A percentile compares a stretch with the other conserved stretches of the same genome.
These are phyloP conservation scores for Aspergillus bombycis DNA, from an alignment of 2,329 filamentous ascomycete species.

Conservation along the genomic window DNA sequence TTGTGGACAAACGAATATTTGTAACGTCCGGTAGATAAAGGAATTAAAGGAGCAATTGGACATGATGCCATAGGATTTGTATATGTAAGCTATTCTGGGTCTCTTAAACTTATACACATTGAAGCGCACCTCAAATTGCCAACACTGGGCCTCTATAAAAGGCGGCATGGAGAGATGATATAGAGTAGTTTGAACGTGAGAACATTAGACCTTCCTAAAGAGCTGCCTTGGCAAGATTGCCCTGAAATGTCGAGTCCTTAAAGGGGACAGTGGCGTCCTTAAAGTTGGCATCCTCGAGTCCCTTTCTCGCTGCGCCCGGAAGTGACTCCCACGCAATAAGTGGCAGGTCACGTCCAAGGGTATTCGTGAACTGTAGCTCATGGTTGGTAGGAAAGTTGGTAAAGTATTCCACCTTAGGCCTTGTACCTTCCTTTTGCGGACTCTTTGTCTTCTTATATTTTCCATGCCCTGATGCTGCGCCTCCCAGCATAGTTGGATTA, in stretches of 20 bases:
- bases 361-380: conserved; percentile 9
- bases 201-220: background rate
- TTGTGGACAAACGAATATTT: no score
- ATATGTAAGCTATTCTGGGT: no score
- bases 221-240: background rate
- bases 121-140: no score
- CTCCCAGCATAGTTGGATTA: conserved; percentile 2
- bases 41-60: no score
- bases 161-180: no score
- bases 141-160: no score
- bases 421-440: background rate
- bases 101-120: no score
- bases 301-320: background rate
- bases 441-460: conserved; percentile 8
- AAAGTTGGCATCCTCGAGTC: background rate
- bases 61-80: no score
- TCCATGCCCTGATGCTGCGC: conserved; percentile 5
- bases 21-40: no score
- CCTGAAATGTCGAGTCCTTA: background rate
- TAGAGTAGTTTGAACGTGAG: no score
- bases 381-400: conserved; percentile 11
- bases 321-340: conserved; percentile 7
- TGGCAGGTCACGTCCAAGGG: background rate
- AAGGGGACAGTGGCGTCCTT: conserved; percentile 4
- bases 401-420: conserved; percentile 9